These are phyloP conservation scores for Phytophthora fragariae DNA, from an alignment of 352 stramenopile species.

Conservation along the genomic window DNA sequence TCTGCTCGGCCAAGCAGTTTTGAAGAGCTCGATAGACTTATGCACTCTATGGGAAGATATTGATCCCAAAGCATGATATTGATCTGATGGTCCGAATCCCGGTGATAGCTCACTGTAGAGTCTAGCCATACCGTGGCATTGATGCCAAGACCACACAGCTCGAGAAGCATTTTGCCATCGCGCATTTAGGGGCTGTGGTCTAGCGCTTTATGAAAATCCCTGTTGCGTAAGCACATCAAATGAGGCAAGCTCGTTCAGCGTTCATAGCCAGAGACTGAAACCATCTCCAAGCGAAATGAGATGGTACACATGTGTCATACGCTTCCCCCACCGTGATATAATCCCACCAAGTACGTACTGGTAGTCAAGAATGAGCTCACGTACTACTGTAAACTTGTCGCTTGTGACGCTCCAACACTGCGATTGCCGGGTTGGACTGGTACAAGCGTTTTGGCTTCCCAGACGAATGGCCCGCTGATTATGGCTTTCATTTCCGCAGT, in stretches of 20 bases:
- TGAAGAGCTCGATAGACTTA: not conserved
- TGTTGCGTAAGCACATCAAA: conserved; percentile 10
- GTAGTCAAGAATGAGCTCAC: too few species aligned
- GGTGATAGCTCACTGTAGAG: conserved; percentile 1
- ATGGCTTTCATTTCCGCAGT: too few species aligned
- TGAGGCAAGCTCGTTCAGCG: too few species aligned
- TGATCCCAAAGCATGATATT: not conserved
- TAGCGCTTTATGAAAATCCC: too few species aligned
- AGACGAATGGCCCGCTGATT: too few species aligned
- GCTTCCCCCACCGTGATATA: too few species aligned
- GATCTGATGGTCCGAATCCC: not conserved
- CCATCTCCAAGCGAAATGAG: not conserved
- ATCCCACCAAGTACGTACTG: not conserved
- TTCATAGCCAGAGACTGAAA: too few species aligned
- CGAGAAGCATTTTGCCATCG: not conserved
- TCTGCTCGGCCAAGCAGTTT: not conserved
- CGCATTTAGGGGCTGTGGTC: not conserved
- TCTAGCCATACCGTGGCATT: conserved; percentile 1
- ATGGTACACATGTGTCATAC: too few species aligned
- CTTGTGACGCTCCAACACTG: too few species aligned
- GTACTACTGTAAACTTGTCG: too few species aligned
- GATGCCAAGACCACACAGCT: conserved; percentile 4
- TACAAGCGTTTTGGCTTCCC: not conserved
- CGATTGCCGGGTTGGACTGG: too few species aligned
- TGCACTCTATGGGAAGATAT: not conserved